Percentiles rank a stretch among this genome's conserved stretches.
These are phyloP conservation scores for Colletotrichum gigasporum DNA, from an alignment of 2,329 filamentous ascomycete genomes.

Conservation along the genomic window DNA sequence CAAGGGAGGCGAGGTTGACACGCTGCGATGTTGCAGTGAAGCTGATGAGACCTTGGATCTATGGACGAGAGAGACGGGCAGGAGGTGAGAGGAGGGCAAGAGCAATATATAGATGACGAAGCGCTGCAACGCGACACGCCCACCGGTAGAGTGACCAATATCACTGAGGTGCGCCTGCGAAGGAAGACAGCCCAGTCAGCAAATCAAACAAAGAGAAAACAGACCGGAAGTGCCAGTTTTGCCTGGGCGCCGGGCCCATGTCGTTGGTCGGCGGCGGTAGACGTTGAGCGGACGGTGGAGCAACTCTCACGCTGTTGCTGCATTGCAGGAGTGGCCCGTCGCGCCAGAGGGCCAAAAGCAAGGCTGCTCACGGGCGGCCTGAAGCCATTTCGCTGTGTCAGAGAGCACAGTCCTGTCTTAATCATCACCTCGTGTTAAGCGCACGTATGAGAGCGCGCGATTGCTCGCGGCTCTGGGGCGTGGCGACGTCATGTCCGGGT, in stretches of 20 bases:
- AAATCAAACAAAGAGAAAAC: not conserved
- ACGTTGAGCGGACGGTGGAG: constrained; percentile 2
- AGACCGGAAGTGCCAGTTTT: not conserved
- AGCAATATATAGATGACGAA: constrained; percentile 1
- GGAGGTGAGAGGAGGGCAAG: not conserved
- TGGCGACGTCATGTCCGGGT: constrained; percentile 21
- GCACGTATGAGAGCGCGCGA: constrained; percentile 22
- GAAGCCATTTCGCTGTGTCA: not conserved
- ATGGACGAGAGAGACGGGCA: not conserved
- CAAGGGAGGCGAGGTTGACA: not conserved
- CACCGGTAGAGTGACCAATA: constrained; percentile 2
- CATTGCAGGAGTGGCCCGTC: not conserved
- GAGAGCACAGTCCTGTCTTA: not conserved
- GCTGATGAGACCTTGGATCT: not conserved
- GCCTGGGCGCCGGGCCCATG: not conserved
- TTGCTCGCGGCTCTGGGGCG: not conserved
- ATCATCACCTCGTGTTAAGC: constrained; percentile 16
- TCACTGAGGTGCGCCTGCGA: constrained; percentile 5
- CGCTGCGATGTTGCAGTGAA: not conserved
- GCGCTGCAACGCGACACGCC: not conserved
- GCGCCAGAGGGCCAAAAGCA: not conserved
- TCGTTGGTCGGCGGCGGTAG: not conserved
- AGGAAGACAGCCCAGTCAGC: no score
- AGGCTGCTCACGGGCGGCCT: not conserved
- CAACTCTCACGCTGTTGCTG: not conserved